Percentiles rank a stretch among this genome's conserved stretches.
phyloP scores from a whole-genome alignment of 2,329 filamentous ascomycete species.

The Ascochyta lentis region DNA sequence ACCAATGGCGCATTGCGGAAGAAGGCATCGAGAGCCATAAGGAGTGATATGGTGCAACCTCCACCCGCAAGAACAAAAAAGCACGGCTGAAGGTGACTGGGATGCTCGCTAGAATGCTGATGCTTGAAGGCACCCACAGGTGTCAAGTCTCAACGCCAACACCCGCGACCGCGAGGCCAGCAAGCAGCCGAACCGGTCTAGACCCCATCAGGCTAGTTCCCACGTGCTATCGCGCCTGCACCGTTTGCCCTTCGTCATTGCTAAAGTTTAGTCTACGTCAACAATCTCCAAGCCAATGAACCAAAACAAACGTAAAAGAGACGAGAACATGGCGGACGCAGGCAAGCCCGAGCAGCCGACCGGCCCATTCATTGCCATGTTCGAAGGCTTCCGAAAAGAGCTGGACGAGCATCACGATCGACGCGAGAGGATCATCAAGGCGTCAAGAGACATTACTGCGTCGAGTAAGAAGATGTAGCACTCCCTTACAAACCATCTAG shows the following conservation, averaged over 20 bases:
- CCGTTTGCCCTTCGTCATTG: conserved; percentile 32
- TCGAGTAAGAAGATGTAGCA: conserved; percentile 92
- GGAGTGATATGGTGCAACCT: not conserved
- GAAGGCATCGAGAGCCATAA: conserved; percentile 41
- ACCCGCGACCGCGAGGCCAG: not conserved
- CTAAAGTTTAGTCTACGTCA: conserved; percentile 10
- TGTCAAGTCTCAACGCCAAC: not conserved
- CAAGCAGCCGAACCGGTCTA: conserved; percentile 27
- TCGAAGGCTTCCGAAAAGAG: conserved; percentile 83
- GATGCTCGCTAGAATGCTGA: not conserved
- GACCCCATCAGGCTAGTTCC: conserved; percentile 23
- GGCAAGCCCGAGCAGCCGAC: conserved; percentile 36
- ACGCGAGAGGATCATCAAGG: conserved; percentile 87
- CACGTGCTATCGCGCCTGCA: conserved; percentile 31
- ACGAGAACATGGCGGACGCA: conserved; percentile 45
- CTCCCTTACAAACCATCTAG: conserved; percentile 12
- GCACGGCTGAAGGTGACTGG: not conserved
- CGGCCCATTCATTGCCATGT: conserved; percentile 70
- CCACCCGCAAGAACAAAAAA: not conserved
- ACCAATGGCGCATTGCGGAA: conserved; percentile 46
- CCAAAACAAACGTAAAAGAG: conserved; percentile 43
- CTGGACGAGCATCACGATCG: conserved; percentile 95
- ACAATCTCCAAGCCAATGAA: conserved; percentile 26
- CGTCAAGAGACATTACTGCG: conserved; percentile 88
- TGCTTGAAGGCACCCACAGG: conserved; percentile 1